Base-by-base conservation (phyloP, 192 early-diverging fungal species). In the Linnemannia exigua region DNA sequence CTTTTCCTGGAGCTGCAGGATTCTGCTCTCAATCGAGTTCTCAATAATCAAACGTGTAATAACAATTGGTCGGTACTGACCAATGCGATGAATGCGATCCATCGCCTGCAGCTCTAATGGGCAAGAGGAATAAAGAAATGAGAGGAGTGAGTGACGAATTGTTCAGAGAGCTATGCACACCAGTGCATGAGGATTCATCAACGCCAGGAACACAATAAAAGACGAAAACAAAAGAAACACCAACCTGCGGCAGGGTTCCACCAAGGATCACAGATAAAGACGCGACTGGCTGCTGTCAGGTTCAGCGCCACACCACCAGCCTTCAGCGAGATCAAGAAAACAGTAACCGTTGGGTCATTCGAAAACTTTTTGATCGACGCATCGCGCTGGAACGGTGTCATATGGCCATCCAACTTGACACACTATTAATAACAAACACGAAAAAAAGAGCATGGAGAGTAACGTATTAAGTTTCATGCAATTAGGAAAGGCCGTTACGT, bases 51-150 rank as follows among this genome's bases (percentile, higher is more conserved):
- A 88, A 19, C 95, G 89, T 0, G 96, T 97, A 70, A 97, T 95
- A 69, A 95, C 92, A 83, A 99, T 97, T 2, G 97, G 97, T 35
- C 97, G 92, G 76, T 93, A 90, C 80, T 99, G 97, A 19, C 97
- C 97, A 80, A 99, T 91, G 66, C 97, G 92, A 84, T 98, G 97
- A 79, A 99, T 97, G 33, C 97, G 96, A 76, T 98, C 97, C 94
- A 97, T 96, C 15, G 97, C 97, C 87, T 98, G 96, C 33, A 89
- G 94, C 93, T 95, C 96, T 91, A 91, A n/a, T n/a, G n/a, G n/a
- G n/a, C 22, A 76, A 2, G 8, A 15, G 47, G 44, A 44, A 8
- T 22, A 67, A 80, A 44, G 20, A 61, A 61, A 50, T 33, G 36
- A 41, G 16, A 35, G 25, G 52, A 15, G 52, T 28, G 19, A 61